Percentiles rank a stretch among this genome's conserved stretches.
Evolutionary conservation across 331 rosid genomes (phyloP).

Genomic region (Stylosanthes scabra): DNA sequence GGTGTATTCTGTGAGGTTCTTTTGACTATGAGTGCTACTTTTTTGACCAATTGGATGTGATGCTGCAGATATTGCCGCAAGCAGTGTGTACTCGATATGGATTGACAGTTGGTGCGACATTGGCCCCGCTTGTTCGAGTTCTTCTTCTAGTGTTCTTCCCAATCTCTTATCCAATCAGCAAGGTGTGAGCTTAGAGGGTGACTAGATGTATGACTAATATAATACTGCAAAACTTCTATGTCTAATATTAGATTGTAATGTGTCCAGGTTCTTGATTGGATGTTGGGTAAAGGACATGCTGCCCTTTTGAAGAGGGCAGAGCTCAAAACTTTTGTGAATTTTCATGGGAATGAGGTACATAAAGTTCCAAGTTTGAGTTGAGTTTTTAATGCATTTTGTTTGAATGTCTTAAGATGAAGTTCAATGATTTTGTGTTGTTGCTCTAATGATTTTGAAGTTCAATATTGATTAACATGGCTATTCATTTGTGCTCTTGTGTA

Average conservation of each 20-base stretch:
- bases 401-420: conserved; percentile 24
- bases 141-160: conserved; percentile 85
- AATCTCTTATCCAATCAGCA: conserved; percentile 89
- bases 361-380: conserved; percentile 20
- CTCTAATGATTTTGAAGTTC: too few relatives aligned
- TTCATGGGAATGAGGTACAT: conserved; percentile 95
- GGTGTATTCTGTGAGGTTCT: conserved; percentile 32
- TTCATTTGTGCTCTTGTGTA: conserved; percentile 40
- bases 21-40: conserved; percentile 10
- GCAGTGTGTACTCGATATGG: conserved; percentile 92
- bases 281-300: conserved; percentile 94
- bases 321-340: conserved; percentile 90
- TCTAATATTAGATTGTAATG: conserved; percentile 33
- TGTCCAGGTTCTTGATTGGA: conserved; percentile 86
- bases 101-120: conserved; percentile 78
- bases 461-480: conserved; percentile 22
- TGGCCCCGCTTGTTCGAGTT: conserved; percentile 90
- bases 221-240: conserved; percentile 7
- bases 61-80: conserved; percentile 87
- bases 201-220: not conserved
- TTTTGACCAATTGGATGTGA: conserved; percentile 10
- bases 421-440: too few relatives aligned
- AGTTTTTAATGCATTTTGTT: conserved; percentile 16
- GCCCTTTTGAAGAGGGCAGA: conserved; percentile 95
- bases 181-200: conserved; percentile 58